Conservation (phyloP, 1,284 basidiomycete genomes). For the Porodaedalea pini region DNA sequence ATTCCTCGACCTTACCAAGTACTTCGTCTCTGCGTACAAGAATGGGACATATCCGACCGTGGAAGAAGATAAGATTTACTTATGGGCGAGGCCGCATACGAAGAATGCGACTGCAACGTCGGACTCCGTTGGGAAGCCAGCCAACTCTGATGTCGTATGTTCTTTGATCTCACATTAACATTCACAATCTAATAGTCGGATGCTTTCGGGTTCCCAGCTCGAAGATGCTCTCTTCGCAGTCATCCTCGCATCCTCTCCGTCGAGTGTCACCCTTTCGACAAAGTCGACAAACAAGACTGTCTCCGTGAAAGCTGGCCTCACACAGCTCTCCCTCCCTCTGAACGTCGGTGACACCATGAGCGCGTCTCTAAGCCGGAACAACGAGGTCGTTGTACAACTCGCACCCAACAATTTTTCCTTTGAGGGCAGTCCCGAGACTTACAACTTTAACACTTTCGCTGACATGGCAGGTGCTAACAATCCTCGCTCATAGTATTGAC, state of each 20-base stretch:
- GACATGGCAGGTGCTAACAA: slow-evolving; percentile 34
- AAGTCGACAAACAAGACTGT: slow-evolving; percentile 47
- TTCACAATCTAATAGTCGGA: slow-evolving; percentile 3
- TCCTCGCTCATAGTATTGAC: background rate
- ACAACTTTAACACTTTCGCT: slow-evolving; percentile 67
- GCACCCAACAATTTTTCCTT: slow-evolving; percentile 50
- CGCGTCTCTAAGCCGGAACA: slow-evolving; percentile 53
- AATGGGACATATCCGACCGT: slow-evolving; percentile 64
- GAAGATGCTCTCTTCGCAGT: slow-evolving; percentile 42
- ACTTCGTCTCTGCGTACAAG: slow-evolving; percentile 76
- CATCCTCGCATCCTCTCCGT: slow-evolving; percentile 47
- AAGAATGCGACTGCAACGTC: slow-evolving; percentile 46
- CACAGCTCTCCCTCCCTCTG: slow-evolving; percentile 63
- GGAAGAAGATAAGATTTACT: slow-evolving; percentile 59
- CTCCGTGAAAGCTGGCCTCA: slow-evolving; percentile 53
- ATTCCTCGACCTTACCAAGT: slow-evolving; percentile 63
- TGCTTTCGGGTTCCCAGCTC: slow-evolving; percentile 31
- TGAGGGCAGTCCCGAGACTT: slow-evolving; percentile 46
- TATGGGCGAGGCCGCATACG: slow-evolving; percentile 76
- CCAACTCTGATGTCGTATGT: slow-evolving; percentile 49
- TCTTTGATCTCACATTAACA: slow-evolving; percentile 4
- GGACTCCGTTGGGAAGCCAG: slow-evolving; percentile 53
- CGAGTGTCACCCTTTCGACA: slow-evolving; percentile 49
- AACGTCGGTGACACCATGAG: slow-evolving; percentile 56
- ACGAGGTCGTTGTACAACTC: slow-evolving; percentile 49